Conservation (phyloP, 768 basidiomycete genomes). For the Paxillus involutus region DNA sequence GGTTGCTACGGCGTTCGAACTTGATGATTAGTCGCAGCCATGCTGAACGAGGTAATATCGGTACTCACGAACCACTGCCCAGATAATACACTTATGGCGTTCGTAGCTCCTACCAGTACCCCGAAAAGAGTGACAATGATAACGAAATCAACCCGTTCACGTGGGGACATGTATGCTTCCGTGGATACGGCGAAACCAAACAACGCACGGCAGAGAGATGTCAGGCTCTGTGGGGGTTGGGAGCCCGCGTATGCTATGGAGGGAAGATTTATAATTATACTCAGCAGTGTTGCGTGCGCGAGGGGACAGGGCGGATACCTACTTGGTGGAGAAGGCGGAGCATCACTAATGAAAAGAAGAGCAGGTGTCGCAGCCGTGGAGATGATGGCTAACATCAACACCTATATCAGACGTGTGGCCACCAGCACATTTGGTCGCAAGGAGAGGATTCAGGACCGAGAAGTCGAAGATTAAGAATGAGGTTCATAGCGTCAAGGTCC, state of each 20-base stretch:
- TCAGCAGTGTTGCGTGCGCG: neutral
- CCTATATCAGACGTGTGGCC: slow-evolving; percentile 35
- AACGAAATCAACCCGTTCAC: slow-evolving; percentile 70
- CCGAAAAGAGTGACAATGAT: slow-evolving; percentile 64
- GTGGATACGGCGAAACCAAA: slow-evolving; percentile 39
- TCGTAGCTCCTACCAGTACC: slow-evolving; percentile 61
- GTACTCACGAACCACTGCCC: slow-evolving; percentile 63
- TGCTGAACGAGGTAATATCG: neutral
- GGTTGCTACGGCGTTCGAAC: slow-evolving; percentile 49
- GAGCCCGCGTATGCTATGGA: slow-evolving; percentile 64
- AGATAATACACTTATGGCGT: slow-evolving; percentile 64
- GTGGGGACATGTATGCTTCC: slow-evolving; percentile 56
- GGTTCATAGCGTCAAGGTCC: neutral
- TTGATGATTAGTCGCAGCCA: neutral
- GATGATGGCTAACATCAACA: slow-evolving; percentile 71
- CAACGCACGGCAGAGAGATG: slow-evolving; percentile 55
- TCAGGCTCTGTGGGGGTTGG: slow-evolving; percentile 51
- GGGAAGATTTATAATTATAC: neutral
- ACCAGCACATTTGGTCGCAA: neutral
- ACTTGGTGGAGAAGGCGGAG: slow-evolving; percentile 83
- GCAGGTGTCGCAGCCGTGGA: slow-evolving; percentile 61
- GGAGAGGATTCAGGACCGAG: neutral
- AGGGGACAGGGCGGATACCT: slow-evolving; percentile 12
- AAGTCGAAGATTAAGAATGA: neutral
- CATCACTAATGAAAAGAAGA: slow-evolving; percentile 54